Base-by-base conservation (phyloP, 75 land plant species). In the Pinus albicaulis region DNA sequence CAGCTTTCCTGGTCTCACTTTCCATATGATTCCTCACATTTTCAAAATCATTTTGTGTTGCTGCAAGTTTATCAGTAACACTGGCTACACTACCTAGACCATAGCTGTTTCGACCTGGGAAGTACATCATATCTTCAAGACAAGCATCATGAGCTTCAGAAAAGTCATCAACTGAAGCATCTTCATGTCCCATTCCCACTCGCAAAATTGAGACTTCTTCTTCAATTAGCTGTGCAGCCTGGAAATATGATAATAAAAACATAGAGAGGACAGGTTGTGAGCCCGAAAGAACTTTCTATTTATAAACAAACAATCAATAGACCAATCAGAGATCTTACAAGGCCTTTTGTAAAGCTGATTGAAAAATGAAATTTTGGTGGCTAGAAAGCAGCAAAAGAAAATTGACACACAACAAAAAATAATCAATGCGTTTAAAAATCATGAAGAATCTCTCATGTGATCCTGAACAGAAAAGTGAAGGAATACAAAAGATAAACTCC, bases 171-270 rank as follows among this genome's bases (percentile, higher is more conserved):
- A 89, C 76, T 58, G 91, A 69, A 57, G 91, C 95, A 65, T 84
- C 79, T 68, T 90, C 93, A 76, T 94, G 99, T 11, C 99, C 98
- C 99, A 96, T 90, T 76, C 95, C 97, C 52, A 72, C 81, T 48
- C 90, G 84, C 48, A 96, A 76, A 74, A 80, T 82, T 61, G 79
- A 58, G 59, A 78, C 80, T 71, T 94, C 98, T 69, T 92, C 92
- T 76, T 87, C 86, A 25, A 96, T 89, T 69, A 94, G 56, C 36
- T 68, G 53, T 58, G 88, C 84, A 78, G 99, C 99, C 99, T 96
- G 90, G 16, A 59, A 58, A 76, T 55, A 72, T 1, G 69, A 1
- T 56, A 61, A 58, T 10, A 44, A 62, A 73, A 56, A 7, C 25
- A 36, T 7, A 20, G 20, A 75, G 41, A 57, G 15, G 26, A 61